These are phyloP conservation scores for Pisolithus marmoratus DNA, from an alignment of 768 basidiomycete genomes.

Conservation along the genomic window DNA sequence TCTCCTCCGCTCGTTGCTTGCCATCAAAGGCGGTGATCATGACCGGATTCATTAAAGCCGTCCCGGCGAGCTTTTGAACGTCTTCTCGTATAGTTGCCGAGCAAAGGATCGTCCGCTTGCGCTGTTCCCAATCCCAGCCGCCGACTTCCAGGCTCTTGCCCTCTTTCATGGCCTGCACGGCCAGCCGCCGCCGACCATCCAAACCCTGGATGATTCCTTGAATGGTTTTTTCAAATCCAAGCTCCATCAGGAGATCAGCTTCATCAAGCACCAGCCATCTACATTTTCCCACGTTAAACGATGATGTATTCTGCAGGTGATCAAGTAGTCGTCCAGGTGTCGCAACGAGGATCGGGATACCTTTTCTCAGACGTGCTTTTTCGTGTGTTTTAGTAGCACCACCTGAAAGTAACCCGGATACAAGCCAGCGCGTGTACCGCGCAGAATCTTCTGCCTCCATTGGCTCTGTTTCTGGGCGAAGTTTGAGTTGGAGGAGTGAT, in stretches of 20 bases:
- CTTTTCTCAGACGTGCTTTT: constrained; percentile 92
- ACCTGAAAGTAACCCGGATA: constrained; percentile 88
- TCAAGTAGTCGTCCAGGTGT: constrained; percentile 95
- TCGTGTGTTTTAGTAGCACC: constrained; percentile 94
- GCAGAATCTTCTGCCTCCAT: constrained; percentile 39
- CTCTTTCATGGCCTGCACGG: constrained; percentile 57
- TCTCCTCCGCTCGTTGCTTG: constrained; percentile 5
- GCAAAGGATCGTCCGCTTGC: constrained; percentile 84
- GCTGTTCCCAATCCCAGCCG: constrained; percentile 79
- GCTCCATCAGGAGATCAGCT: constrained; percentile 95
- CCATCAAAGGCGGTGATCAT: constrained; percentile 75
- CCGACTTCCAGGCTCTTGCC: constrained; percentile 68
- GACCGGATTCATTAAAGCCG: constrained; percentile 69
- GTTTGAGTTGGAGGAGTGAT: constrained; percentile 67
- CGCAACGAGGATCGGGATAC: constrained; percentile 89
- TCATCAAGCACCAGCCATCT: constrained; percentile 97
- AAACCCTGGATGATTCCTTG: constrained; percentile 82
- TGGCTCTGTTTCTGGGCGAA: constrained; percentile 51
- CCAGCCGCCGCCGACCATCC: constrained; percentile 76
- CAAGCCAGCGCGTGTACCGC: constrained; percentile 82
- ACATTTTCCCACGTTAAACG: constrained; percentile 89
- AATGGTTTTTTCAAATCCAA: constrained; percentile 96
- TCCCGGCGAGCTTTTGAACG: constrained; percentile 89
- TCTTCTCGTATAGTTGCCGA: constrained; percentile 96
- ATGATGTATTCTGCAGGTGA: constrained; percentile 91